Percentiles rank a stretch among this genome's conserved stretches.
phyloP scores from a whole-genome alignment of 2,329 filamentous ascomycete genomes.

The Metarhizium robertsii region DNA sequence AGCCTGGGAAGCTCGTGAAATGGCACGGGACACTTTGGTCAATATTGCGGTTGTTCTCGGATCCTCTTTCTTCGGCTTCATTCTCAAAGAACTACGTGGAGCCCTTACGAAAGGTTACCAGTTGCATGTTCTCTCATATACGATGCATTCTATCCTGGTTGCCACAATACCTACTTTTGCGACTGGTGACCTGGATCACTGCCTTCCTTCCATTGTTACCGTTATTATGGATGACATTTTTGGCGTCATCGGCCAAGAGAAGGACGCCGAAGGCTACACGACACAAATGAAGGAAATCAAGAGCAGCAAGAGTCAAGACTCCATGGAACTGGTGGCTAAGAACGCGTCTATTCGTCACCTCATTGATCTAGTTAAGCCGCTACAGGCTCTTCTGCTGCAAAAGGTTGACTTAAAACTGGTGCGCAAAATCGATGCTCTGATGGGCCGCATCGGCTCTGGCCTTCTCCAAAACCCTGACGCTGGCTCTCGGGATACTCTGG shows the following conservation, averaged over 20 bases:
- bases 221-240: slow-evolving; percentile 98
- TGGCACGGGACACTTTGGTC: slow-evolving; percentile 78
- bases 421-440: slow-evolving; percentile 81
- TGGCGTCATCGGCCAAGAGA: slow-evolving; percentile 84
- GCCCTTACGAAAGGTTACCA: slow-evolving; percentile 83
- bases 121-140: slow-evolving; percentile 89
- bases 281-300: slow-evolving; percentile 97
- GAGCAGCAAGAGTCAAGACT: slow-evolving; percentile 95
- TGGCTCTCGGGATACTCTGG: slow-evolving; percentile 70
- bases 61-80: slow-evolving; percentile 75
- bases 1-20: slow-evolving; percentile 78
- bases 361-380: slow-evolving; percentile 65
- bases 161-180: slow-evolving; percentile 61
- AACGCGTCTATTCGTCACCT: slow-evolving; percentile 69
- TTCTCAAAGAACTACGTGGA: slow-evolving; percentile 81
- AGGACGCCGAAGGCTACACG: slow-evolving; percentile 91
- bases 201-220: slow-evolving; percentile 64
- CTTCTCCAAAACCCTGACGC: slow-evolving; percentile 73
- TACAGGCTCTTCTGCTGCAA: slow-evolving; percentile 71
- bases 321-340: slow-evolving; percentile 85
- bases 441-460: slow-evolving; percentile 74
- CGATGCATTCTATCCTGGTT: slow-evolving; percentile 83
- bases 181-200: slow-evolving; percentile 84
- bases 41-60: slow-evolving; percentile 78
- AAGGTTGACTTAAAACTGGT: slow-evolving; percentile 76